A percentile compares a stretch with the other conserved stretches of the same genome.
Evolutionary conservation across 1,284 basidiomycete genomes (phyloP).

Genomic region (Ganoderma meredithae): DNA sequence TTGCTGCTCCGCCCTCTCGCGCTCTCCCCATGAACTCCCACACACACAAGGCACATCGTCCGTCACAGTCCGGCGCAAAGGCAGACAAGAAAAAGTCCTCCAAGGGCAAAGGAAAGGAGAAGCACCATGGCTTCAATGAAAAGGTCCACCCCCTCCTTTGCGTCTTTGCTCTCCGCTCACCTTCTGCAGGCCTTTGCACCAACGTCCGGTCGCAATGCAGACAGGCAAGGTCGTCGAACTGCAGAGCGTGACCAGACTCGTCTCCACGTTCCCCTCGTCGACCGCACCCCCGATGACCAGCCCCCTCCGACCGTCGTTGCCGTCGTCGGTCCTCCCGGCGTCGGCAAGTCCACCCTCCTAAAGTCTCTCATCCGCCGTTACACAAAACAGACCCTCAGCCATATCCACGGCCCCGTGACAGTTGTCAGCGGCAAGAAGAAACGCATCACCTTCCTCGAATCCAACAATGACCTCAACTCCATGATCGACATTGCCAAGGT

Average conservation of each 20-base stretch:
- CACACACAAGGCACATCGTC: constrained; percentile 81
- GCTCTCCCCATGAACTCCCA: constrained; percentile 63
- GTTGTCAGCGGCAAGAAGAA: constrained; percentile 95
- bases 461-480: constrained; percentile 96
- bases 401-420: constrained; percentile 94
- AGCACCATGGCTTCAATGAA: constrained; percentile 84
- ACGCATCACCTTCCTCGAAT: constrained; percentile 95
- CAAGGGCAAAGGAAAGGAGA: constrained; percentile 67
- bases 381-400: constrained; percentile 93
- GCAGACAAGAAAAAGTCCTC: constrained; percentile 73
- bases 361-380: constrained; percentile 93
- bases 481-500: constrained; percentile 99
- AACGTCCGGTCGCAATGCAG: constrained; percentile 85
- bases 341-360: constrained; percentile 95
- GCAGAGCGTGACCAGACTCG: constrained; percentile 95
- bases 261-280: constrained; percentile 95
- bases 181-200: constrained; percentile 87
- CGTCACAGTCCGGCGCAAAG: constrained; percentile 76
- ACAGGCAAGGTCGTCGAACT: constrained; percentile 88
- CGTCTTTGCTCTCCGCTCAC: not conserved
- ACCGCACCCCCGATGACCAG: constrained; percentile 91
- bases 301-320: constrained; percentile 96
- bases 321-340: constrained; percentile 97
- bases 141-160: constrained; percentile 64
- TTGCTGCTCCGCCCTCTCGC: not conserved